These are phyloP conservation scores for Boeremia exigua DNA, from an alignment of 2,329 filamentous ascomycete species.

Conservation along the genomic window DNA sequence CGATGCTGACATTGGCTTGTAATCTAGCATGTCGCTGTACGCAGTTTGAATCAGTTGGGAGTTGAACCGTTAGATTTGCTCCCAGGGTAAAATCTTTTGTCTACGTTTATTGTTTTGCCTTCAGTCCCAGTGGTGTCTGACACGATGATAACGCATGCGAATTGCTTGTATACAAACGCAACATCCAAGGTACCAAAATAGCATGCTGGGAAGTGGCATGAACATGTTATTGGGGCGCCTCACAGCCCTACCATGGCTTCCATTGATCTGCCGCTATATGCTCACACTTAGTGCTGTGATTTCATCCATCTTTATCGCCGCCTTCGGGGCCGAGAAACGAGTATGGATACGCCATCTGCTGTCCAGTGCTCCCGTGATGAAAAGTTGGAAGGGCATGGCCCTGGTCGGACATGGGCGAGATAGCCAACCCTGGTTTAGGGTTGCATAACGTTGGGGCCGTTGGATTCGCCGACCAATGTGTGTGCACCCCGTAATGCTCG, in stretches of 20 bases:
- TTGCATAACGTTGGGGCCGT: not conserved
- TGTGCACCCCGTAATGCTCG: not conserved
- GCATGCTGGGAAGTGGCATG: not conserved
- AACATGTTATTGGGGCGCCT: not conserved
- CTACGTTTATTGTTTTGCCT: too few relatives aligned
- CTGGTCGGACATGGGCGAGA: conserved; percentile 2
- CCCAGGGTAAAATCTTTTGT: too few relatives aligned
- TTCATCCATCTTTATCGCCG: not conserved
- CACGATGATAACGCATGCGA: not conserved
- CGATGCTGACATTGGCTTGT: not conserved
- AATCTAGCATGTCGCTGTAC: not conserved
- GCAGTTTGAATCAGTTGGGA: too few relatives aligned
- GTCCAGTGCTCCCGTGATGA: not conserved
- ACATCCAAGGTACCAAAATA: not conserved
- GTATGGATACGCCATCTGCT: conserved; percentile 1
- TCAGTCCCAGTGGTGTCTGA: too few relatives aligned
- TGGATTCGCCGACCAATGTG: conserved; percentile 3
- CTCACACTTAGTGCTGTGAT: not conserved
- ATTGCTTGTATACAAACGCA: not conserved
- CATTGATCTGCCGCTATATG: conserved; percentile 9
- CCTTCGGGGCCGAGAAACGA: not conserved
- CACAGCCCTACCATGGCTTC: conserved; percentile 8
- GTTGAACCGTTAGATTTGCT: not conserved
- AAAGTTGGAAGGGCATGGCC: not conserved
- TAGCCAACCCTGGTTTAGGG: not conserved